Conservation (phyloP, 352 stramenopile genomes). For the Albugo candida region DNA sequence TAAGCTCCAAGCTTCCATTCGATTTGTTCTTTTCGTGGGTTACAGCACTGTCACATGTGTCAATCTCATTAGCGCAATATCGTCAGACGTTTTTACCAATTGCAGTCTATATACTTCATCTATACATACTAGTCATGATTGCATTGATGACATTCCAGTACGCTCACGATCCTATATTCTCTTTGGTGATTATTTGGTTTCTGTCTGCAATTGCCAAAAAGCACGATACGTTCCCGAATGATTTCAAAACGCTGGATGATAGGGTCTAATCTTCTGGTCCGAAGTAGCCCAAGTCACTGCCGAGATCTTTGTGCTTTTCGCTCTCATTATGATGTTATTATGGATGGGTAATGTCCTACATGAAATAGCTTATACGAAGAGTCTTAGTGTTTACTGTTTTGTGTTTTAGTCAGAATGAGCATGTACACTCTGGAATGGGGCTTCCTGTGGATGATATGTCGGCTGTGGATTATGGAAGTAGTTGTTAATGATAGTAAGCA, state of each 20-base stretch:
- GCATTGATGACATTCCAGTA: constrained; percentile 36
- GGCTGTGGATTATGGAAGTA: too few relatives aligned
- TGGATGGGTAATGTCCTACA: constrained; percentile 23
- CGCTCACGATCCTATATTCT: constrained; percentile 34
- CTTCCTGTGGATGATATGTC: too few relatives aligned
- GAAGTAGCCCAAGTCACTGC: constrained; percentile 32
- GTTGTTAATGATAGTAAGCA: too few relatives aligned
- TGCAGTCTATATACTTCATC: constrained; percentile 39
- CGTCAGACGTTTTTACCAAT: constrained; percentile 22
- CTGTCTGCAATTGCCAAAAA: constrained; percentile 38
- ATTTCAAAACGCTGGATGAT: constrained; percentile 26
- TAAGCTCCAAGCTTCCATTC: constrained; percentile 55
- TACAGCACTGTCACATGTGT: constrained; percentile 41
- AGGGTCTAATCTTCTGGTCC: constrained; percentile 32
- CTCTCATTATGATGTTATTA: constrained; percentile 27
- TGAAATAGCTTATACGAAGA: too few relatives aligned
- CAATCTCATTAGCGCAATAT: constrained; percentile 40
- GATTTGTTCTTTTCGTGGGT: constrained; percentile 67
- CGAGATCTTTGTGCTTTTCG: constrained; percentile 26
- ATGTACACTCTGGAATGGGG: too few relatives aligned
- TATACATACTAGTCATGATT: constrained; percentile 35
- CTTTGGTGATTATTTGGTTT: constrained; percentile 49
- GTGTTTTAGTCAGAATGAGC: too few relatives aligned
- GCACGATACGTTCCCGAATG: constrained; percentile 20
- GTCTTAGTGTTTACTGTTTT: too few relatives aligned